phyloP scores from a whole-genome alignment of 2,329 filamentous ascomycete genomes.

The Neofusicoccum umdonicola region DNA sequence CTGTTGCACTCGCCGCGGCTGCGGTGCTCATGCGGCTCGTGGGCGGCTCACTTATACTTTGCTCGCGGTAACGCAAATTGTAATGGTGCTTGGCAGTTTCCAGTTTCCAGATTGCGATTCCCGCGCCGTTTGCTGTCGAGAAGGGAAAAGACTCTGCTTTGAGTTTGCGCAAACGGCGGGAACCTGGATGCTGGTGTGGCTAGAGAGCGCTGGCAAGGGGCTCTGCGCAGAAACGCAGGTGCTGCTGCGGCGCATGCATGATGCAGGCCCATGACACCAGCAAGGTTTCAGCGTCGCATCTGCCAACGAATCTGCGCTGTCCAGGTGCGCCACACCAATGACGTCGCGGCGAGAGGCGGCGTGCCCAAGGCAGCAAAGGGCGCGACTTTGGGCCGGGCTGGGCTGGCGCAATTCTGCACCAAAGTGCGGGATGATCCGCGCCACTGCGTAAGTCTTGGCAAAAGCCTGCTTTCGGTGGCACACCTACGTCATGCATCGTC shows the following conservation, averaged over 20 bases:
- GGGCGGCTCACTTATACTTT: background rate
- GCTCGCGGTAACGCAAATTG: background rate
- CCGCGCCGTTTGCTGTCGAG: background rate
- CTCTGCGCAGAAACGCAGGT: background rate
- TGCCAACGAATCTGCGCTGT: background rate
- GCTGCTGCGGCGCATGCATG: background rate
- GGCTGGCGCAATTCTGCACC: background rate
- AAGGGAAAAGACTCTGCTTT: background rate
- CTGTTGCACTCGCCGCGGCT: too few species aligned
- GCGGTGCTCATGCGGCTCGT: background rate
- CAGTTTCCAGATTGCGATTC: background rate
- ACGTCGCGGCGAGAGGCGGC: background rate
- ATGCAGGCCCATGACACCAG: background rate
- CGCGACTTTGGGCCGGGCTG: background rate
- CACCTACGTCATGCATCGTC: slow-evolving; percentile 14
- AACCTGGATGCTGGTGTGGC: background rate
- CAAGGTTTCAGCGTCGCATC: background rate
- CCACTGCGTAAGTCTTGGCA: background rate
- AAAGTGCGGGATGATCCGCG: slow-evolving; percentile 4
- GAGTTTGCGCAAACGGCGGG: background rate
- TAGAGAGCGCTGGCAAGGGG: background rate
- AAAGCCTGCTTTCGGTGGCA: background rate
- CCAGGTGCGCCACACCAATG: background rate
- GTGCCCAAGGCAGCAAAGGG: background rate
- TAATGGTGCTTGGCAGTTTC: background rate